Evolutionary conservation across 306 rosid species (phyloP), one percentile per base, ranked within the genome.

Genomic region (Vigna trinervia): DNA sequence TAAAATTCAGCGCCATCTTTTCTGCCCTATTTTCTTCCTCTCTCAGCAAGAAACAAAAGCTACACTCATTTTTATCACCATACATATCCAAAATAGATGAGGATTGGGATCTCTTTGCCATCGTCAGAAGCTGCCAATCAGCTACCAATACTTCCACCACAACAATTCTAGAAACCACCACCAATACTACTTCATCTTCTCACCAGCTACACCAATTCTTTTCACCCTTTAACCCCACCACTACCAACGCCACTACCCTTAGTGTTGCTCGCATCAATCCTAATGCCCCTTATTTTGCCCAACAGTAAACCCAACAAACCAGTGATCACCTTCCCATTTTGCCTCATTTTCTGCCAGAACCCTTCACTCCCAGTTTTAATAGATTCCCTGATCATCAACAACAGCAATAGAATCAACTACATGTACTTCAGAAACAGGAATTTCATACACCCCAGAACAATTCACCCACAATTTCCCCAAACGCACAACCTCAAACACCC

Each of bases 41-140:
- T 17, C 19, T 17, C 19, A 17, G 19, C 19, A 17, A 17, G 19
- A 17, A 17, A 17, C 56, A 48, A 26, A 52, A 7, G 23, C 12
- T 43, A 74, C 50, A 28, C 39, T n/a, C 30, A 28, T 54, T 50
- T 41, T 41, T 14, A 54, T 51, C 23, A n/a, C 12, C 12, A 10
- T 20, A 41, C 30, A 88, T 87, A 20, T 20, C 22, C 22, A 20
- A 20, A 20, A 20, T 20, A 89, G 88, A 77, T 2, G 86, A 88
- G 12, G 92, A 90, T 92, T 92, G 97, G 97, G 97, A 90, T 89
- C 90, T 92, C 30, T 60, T 76, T 53, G 96, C 97, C 12, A 84
- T 92, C 17, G 97, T 92, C 34, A 60, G 94, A 53, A 79, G 97
- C 54, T 90, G 90, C 77, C 88, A 81, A 69, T 68, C 91, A 34